Conservation (phyloP, 352 stramenopile genomes). For the Globisporangium acanthophoron region DNA sequence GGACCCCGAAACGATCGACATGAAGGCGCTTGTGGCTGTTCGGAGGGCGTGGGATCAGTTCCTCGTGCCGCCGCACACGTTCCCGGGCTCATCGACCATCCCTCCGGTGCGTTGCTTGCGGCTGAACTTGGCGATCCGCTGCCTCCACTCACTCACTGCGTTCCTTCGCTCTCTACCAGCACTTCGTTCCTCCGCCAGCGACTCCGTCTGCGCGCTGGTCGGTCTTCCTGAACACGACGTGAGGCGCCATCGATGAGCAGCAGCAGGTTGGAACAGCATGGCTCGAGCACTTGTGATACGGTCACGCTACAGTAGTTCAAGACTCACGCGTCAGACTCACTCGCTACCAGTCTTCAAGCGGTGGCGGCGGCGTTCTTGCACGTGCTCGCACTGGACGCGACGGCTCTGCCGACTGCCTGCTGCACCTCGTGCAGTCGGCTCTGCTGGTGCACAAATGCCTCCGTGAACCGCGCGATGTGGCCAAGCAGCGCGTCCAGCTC, state of each 20-base stretch:
- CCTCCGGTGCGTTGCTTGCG: conserved; percentile 17
- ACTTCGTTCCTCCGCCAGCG: conserved; percentile 10
- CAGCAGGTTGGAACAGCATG: no score
- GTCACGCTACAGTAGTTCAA: no score
- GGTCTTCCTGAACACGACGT: neutral
- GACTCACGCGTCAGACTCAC: neutral
- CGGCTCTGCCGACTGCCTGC: neutral
- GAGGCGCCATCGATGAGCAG: no score
- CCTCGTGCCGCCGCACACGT: conserved; percentile 10
- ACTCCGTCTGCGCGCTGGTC: conserved; percentile 9
- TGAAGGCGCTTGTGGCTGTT: conserved; percentile 24
- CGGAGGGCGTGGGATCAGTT: conserved; percentile 22
- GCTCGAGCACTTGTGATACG: no score
- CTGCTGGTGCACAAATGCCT: conserved; percentile 55
- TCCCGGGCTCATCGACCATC: conserved; percentile 22
- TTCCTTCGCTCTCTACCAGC: neutral
- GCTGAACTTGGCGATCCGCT: no score
- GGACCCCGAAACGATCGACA: conserved; percentile 26
- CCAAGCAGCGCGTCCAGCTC: conserved; percentile 63
- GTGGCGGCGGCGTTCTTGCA: neutral
- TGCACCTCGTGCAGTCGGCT: conserved; percentile 27
- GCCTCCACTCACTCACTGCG: no score
- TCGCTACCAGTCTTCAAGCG: neutral
- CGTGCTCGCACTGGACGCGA: neutral
- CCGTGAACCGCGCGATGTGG: conserved; percentile 54